Evolutionary conservation across 495 filamentous ascomycete genomes (phyloP).

Genomic region (Neurospora sublineolata): DNA sequence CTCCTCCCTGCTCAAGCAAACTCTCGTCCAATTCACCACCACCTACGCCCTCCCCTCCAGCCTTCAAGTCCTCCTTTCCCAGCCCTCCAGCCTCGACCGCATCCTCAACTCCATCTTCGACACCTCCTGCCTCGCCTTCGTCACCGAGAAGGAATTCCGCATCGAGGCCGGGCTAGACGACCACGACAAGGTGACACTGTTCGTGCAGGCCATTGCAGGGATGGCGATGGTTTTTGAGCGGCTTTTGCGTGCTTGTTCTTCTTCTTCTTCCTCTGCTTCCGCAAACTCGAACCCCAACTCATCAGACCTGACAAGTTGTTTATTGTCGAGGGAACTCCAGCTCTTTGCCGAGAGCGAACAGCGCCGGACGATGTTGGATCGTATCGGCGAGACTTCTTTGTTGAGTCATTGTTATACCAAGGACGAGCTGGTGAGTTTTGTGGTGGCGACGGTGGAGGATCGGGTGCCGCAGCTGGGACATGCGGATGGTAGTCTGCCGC

Average conservation of each 20-base stretch:
- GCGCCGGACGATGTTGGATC: constrained; percentile 13
- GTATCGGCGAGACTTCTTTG: constrained; percentile 8
- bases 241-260: not conserved
- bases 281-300: not conserved
- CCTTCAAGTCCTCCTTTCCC: constrained; percentile 5
- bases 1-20: constrained; percentile 10
- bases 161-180: constrained; percentile 16
- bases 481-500: not conserved
- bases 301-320: not conserved
- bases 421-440: constrained; percentile 10
- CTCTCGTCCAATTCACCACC: constrained; percentile 7
- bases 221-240: constrained; percentile 18
- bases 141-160: constrained; percentile 10
- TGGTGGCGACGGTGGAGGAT: constrained; percentile 11
- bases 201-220: constrained; percentile 20
- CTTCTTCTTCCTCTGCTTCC: not conserved
- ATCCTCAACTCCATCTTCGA: constrained; percentile 20
- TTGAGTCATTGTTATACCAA: constrained; percentile 17
- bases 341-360: constrained; percentile 23
- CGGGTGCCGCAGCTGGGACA: not conserved
- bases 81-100: constrained; percentile 7
- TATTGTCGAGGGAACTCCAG: constrained; percentile 17
- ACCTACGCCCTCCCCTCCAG: constrained; percentile 10
- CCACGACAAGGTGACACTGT: constrained; percentile 15
- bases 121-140: constrained; percentile 13